Conservation (phyloP, 208 protist species). For the Crithidia fasciculata region DNA sequence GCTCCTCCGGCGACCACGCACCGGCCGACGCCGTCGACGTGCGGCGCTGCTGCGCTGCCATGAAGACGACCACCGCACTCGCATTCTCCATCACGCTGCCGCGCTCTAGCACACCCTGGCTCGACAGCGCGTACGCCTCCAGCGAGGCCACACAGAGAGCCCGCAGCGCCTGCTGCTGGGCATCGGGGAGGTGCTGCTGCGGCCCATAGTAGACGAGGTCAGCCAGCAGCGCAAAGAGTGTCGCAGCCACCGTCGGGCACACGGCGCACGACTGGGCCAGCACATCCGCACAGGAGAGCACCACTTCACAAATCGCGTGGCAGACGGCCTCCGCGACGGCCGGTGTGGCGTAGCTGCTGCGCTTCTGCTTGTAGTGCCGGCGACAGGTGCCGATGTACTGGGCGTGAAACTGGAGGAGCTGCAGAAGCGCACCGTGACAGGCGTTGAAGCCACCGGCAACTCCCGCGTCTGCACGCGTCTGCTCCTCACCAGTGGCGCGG, state of each 20-base stretch:
- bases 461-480: not conserved
- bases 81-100: constrained; percentile 36
- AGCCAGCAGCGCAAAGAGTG: constrained; percentile 54
- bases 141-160: constrained; percentile 26
- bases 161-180: constrained; percentile 18
- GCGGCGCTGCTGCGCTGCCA: constrained; percentile 10
- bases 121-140: constrained; percentile 17
- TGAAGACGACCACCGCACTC: constrained; percentile 29
- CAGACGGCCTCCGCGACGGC: constrained; percentile 25
- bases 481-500: not conserved
- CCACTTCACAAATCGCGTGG: constrained; percentile 21
- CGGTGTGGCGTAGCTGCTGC: constrained; percentile 44
- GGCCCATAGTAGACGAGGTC: constrained; percentile 65
- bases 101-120: constrained; percentile 31
- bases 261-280: constrained; percentile 32
- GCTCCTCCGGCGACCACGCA: constrained; percentile 21
- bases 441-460: constrained; percentile 41
- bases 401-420: constrained; percentile 77
- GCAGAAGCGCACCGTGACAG: constrained; percentile 81
- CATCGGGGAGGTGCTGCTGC: constrained; percentile 9
- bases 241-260: constrained; percentile 64
- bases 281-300: constrained; percentile 19
- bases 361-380: constrained; percentile 38
- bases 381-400: constrained; percentile 78
- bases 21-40: constrained; percentile 1